Evolutionary conservation across 225 moss, liverwort and hornwort species (phyloP).

Genomic region (Asterella californica): DNA sequence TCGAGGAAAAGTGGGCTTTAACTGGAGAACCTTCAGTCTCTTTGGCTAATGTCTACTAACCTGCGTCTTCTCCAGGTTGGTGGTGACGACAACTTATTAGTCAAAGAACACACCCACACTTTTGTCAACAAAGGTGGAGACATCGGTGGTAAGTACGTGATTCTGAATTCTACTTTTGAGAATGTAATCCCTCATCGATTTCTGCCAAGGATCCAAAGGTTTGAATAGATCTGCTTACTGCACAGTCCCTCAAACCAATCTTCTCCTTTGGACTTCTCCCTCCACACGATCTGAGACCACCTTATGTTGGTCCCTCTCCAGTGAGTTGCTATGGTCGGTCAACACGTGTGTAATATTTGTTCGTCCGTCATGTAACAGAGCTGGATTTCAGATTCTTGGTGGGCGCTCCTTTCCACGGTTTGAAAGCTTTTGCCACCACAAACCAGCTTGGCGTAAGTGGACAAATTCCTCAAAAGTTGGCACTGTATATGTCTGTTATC

Average conservation of each 20-base stretch:
- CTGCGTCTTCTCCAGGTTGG: slow-evolving; percentile 54
- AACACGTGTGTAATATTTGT: neutral
- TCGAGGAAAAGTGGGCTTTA: neutral
- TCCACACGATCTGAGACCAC: neutral
- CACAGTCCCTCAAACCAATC: neutral
- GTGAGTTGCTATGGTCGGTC: neutral
- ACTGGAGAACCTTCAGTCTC: neutral
- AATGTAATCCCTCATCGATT: neutral
- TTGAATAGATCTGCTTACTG: neutral
- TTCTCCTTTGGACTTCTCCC: neutral
- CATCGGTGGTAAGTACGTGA: slow-evolving; percentile 56
- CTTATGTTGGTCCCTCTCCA: neutral
- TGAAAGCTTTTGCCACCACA: slow-evolving; percentile 92
- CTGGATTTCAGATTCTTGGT: slow-evolving; percentile 86
- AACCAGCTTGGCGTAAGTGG: slow-evolving; percentile 76
- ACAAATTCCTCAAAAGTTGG: neutral
- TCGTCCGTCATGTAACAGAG: slow-evolving; percentile 39
- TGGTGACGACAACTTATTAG: slow-evolving; percentile 71
- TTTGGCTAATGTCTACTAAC: neutral
- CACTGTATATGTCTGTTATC: neutral
- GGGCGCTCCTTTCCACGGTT: slow-evolving; percentile 90
- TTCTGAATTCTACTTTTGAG: neutral
- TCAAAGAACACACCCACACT: slow-evolving; percentile 94
- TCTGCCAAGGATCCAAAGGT: neutral
- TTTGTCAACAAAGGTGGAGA: slow-evolving; percentile 83